A percentile compares a stretch with the other conserved stretches of the same genome.
Conservation (phyloP, 148 eudicot species). For the Gaultheria prostrata region DNA sequence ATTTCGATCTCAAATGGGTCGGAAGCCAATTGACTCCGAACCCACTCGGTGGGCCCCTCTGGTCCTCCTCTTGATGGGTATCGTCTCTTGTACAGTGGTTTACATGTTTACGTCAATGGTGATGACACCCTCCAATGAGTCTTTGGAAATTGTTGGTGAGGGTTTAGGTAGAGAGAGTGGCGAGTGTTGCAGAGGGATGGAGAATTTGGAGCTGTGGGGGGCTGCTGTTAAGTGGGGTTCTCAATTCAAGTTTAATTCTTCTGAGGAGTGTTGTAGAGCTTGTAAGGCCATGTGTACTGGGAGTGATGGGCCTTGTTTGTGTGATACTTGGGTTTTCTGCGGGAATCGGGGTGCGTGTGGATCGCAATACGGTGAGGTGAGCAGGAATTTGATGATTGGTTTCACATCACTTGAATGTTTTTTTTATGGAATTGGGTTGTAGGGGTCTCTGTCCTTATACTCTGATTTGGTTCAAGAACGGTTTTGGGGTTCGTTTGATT, state of each 20-base stretch:
- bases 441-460: neutral
- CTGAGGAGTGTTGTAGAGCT: slow-evolving; percentile 57
- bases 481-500: neutral
- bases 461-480: no score
- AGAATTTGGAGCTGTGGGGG: slow-evolving; percentile 74
- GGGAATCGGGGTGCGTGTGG: slow-evolving; percentile 66
- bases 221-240: slow-evolving; percentile 75
- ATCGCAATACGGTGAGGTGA: slow-evolving; percentile 64
- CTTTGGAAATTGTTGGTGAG: slow-evolving; percentile 3
- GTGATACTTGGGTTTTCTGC: slow-evolving; percentile 82
- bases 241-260: slow-evolving; percentile 51
- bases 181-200: slow-evolving; percentile 59
- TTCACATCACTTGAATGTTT: neutral
- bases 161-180: slow-evolving; percentile 22
- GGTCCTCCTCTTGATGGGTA: slow-evolving; percentile 49
- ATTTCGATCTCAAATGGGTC: slow-evolving; percentile 66
- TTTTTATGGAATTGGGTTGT: neutral
- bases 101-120: slow-evolving; percentile 48
- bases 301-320: slow-evolving; percentile 65
- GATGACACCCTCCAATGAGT: slow-evolving; percentile 31
- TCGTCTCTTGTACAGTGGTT: slow-evolving; percentile 49
- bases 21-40: slow-evolving; percentile 54
- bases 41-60: slow-evolving; percentile 47
- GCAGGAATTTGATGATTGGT: slow-evolving; percentile 8
- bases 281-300: slow-evolving; percentile 68